A percentile compares a stretch with the other conserved stretches of the same genome.
phyloP scores from a whole-genome alignment of 1,139 yeast genomes.

The Blastobotrys petasosporus region DNA sequence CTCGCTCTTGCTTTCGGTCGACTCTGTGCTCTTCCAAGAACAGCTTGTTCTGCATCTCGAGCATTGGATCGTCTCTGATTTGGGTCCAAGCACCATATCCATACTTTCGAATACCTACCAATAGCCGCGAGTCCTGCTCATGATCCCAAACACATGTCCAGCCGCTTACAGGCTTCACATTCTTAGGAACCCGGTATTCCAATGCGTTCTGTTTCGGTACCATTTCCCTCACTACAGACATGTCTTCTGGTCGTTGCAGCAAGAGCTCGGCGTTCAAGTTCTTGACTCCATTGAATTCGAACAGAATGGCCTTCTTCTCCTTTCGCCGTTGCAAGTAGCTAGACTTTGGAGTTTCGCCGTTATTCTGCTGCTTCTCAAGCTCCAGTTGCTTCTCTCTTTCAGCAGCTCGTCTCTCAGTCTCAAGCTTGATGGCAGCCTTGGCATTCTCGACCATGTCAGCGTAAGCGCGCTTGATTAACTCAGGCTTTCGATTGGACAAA shows the following conservation, averaged over 20 bases:
- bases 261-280: constrained; percentile 88
- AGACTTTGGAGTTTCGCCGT: constrained; percentile 11
- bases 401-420: constrained; percentile 60
- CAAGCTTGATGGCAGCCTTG: constrained; percentile 55
- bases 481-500: constrained; percentile 78
- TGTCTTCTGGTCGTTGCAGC: constrained; percentile 73
- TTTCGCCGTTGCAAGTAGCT: constrained; percentile 10
- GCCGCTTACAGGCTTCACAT: constrained; percentile 76
- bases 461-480: constrained; percentile 70
- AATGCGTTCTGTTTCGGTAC: constrained; percentile 51
- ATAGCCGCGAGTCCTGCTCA: constrained; percentile 77
- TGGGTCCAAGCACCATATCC: constrained; percentile 96
- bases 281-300: constrained; percentile 85
- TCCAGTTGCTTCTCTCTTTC: constrained; percentile 55
- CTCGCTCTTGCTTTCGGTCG: constrained; percentile 39
- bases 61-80: constrained; percentile 89
- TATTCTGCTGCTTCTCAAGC: constrained; percentile 38
- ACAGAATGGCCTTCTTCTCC: constrained; percentile 55
- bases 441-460: constrained; percentile 63
- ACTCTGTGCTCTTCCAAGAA: constrained; percentile 47
- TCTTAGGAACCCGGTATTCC: constrained; percentile 49
- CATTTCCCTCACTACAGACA: constrained; percentile 55
- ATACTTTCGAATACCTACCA: constrained; percentile 83
- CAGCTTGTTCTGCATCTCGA: constrained; percentile 79
- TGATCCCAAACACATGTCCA: constrained; percentile 89